Evolutionary conservation across 257 asterid species (phyloP).

Genomic region (Rauvolfia tetraphylla): DNA sequence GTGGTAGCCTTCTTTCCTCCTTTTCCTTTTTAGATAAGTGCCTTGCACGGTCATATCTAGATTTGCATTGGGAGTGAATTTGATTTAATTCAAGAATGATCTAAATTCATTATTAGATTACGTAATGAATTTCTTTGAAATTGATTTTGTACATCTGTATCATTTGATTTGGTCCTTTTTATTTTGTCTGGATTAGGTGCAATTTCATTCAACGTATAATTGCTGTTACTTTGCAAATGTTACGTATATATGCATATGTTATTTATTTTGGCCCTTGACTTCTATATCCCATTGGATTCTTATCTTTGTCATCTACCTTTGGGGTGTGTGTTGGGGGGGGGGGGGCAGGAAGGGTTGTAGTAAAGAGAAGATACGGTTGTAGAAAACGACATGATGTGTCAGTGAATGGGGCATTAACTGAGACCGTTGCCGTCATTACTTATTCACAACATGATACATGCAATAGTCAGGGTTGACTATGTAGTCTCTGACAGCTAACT

Average conservation of each 20-base stretch:
- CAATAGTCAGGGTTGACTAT: background rate
- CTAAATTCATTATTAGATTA: background rate
- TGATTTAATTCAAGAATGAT: background rate
- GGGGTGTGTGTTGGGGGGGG: too few relatives aligned
- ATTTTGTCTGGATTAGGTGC: background rate
- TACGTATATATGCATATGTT: background rate
- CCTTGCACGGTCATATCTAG: background rate
- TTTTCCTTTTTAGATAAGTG: background rate
- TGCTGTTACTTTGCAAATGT: background rate
- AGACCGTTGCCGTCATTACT: background rate
- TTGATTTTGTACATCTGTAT: background rate
- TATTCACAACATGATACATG: background rate
- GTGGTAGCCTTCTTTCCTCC: background rate
- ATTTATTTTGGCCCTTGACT: background rate
- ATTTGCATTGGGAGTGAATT: slow-evolving; percentile 6
- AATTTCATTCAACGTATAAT: background rate
- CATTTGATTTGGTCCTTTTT: background rate
- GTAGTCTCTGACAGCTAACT: background rate
- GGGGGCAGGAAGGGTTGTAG: background rate
- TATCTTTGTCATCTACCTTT: background rate
- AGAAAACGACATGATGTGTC: background rate
- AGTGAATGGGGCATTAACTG: background rate
- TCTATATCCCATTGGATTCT: background rate
- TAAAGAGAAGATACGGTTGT: background rate
- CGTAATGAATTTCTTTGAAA: background rate